Conservation (phyloP, 345 rosid genomes). For the Anastatica hierochuntica region DNA sequence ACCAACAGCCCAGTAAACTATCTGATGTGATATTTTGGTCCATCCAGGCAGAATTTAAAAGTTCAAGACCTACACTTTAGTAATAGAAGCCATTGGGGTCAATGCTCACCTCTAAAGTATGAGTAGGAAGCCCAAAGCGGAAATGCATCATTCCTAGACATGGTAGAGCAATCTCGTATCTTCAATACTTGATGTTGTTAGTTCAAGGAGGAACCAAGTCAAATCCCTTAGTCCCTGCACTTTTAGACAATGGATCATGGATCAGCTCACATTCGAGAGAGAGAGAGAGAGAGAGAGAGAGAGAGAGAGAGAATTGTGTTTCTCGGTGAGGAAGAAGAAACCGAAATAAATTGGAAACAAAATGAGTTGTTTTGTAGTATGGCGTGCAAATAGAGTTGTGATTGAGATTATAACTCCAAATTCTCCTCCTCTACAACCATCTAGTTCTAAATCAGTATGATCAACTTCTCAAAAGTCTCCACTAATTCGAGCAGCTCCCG, state of each 20-base stretch:
- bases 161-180: conserved; percentile 74
- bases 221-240: conserved; percentile 97
- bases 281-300: no score
- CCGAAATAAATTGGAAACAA: no score
- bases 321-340: no score
- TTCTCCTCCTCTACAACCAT: no score
- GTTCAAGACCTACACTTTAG: neutral
- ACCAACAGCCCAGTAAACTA: conserved; percentile 2
- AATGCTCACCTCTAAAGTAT: conserved; percentile 71
- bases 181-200: conserved; percentile 45
- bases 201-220: conserved; percentile 54
- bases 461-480: no score
- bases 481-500: no score
- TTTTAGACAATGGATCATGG: conserved; percentile 38
- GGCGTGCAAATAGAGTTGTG: no score
- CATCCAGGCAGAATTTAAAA: neutral
- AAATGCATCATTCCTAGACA: conserved; percentile 94
- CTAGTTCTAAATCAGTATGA: no score
- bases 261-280: conserved; percentile 27
- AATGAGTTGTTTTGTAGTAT: no score
- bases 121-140: conserved; percentile 93
- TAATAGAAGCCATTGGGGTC: neutral
- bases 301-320: no score
- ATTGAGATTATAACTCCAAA: no score
- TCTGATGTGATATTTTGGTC: conserved; percentile 2